Conservation (phyloP, 768 basidiomycete species). For the Mycena capillaripes region DNA sequence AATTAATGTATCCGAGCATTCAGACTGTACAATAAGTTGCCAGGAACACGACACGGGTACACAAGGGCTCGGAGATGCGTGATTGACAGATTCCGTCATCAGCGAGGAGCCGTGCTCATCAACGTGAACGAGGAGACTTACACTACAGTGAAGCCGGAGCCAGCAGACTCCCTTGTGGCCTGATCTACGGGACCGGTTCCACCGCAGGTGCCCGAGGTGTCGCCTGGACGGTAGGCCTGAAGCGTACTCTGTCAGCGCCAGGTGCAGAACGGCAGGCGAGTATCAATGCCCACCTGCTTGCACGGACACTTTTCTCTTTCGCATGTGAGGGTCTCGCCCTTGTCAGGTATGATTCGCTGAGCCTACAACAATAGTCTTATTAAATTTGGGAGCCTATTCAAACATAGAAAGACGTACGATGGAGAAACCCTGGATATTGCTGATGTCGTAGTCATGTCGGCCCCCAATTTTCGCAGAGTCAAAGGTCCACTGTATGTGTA, state of each 20-base stretch:
- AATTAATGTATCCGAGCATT: too few relatives aligned
- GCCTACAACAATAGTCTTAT: neutral
- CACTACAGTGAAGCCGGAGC: neutral
- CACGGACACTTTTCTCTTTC: neutral
- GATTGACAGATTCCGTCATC: too few relatives aligned
- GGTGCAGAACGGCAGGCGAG: too few relatives aligned
- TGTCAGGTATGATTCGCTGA: constrained; percentile 1
- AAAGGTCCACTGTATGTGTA: constrained; percentile 9
- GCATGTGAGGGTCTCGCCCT: neutral
- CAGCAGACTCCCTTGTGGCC: neutral
- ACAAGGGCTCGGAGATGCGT: too few relatives aligned
- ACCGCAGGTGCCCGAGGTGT: constrained; percentile 17
- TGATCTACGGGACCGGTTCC: constrained; percentile 12
- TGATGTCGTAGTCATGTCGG: constrained; percentile 16
- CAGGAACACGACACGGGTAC: too few relatives aligned
- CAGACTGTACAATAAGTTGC: too few relatives aligned
- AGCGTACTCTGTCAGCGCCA: neutral
- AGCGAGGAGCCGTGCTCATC: too few relatives aligned
- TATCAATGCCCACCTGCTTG: neutral
- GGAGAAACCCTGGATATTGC: constrained; percentile 19
- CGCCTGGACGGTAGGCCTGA: constrained; percentile 11
- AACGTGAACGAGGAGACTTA: neutral
- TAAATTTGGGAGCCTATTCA: neutral
- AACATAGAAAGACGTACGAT: neutral
- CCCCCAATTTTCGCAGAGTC: constrained; percentile 8